phyloP scores from a whole-genome alignment of 108 stramenopile genomes.

The Bacterosira constricta region DNA sequence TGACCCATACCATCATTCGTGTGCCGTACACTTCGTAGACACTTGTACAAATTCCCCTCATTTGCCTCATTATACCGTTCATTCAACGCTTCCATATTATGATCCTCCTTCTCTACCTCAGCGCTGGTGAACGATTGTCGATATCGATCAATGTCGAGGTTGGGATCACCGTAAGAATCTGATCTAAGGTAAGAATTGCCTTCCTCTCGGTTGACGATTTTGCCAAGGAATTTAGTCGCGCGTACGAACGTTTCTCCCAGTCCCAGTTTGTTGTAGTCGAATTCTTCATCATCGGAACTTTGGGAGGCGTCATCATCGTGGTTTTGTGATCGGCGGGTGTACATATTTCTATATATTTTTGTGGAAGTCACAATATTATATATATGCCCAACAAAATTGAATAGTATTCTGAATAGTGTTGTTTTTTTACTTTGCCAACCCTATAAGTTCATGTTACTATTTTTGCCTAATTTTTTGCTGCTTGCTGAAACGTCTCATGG shows the following conservation, averaged over 20 bases:
- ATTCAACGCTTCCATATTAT: not conserved
- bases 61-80: constrained; percentile 18
- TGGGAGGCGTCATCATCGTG: not conserved
- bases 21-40: not conserved
- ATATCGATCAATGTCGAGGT: constrained; percentile 2
- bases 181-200: too few relatives aligned
- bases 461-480: not conserved
- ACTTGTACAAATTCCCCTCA: constrained; percentile 12
- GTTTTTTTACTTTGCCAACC: not conserved
- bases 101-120: not conserved
- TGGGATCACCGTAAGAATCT: not conserved
- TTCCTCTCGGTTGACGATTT: not conserved
- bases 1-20: not conserved
- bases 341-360: too few relatives aligned
- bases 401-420: not conserved
- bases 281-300: not conserved
- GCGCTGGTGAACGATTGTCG: not conserved
- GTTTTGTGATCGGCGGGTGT: too few relatives aligned
- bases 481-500: too few relatives aligned
- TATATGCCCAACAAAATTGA: not conserved
- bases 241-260: not conserved
- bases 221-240: not conserved
- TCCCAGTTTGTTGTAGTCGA: not conserved
- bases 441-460: not conserved
- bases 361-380: not conserved